A percentile compares a stretch with the other conserved stretches of the same genome.
Evolutionary conservation across 176 grass and related monocot species (phyloP).

Genomic region (Secale cereale): DNA sequence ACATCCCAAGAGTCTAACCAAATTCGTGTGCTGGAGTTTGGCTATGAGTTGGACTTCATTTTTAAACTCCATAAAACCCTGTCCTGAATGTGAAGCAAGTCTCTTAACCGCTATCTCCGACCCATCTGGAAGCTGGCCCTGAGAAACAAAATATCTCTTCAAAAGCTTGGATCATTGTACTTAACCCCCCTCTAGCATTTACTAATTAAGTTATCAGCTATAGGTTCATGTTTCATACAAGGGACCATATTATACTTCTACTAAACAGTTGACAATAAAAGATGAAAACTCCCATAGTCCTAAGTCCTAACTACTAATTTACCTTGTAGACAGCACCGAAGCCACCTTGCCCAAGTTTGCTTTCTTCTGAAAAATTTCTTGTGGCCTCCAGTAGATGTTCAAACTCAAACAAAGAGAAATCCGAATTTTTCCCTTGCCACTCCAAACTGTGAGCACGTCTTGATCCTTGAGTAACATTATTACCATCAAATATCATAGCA

Average conservation of each 20-base stretch:
- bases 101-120: constrained; percentile 1
- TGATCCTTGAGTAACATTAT: background rate
- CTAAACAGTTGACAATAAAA: background rate
- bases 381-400: constrained; percentile 27
- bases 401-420: constrained; percentile 34
- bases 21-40: constrained; percentile 6
- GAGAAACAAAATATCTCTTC: too few relatives aligned
- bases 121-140: background rate
- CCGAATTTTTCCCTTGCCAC: constrained; percentile 19
- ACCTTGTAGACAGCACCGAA: constrained; percentile 58
- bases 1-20: constrained; percentile 9
- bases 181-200: background rate
- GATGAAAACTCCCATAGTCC: too few relatives aligned
- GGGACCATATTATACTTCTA: background rate
- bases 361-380: constrained; percentile 34
- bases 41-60: constrained; percentile 16
- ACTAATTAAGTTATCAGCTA: background rate
- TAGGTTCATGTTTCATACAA: background rate
- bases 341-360: constrained; percentile 44
- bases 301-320: constrained; percentile 8
- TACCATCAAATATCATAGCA: background rate
- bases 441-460: background rate
- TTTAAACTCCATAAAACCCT: background rate
- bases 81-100: constrained; percentile 19
- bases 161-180: background rate